A percentile compares a stretch with the other conserved stretches of the same genome.
These are phyloP conservation scores for Monilinia aucupariae DNA, from an alignment of 2,329 filamentous ascomycete species.

Conservation along the genomic window DNA sequence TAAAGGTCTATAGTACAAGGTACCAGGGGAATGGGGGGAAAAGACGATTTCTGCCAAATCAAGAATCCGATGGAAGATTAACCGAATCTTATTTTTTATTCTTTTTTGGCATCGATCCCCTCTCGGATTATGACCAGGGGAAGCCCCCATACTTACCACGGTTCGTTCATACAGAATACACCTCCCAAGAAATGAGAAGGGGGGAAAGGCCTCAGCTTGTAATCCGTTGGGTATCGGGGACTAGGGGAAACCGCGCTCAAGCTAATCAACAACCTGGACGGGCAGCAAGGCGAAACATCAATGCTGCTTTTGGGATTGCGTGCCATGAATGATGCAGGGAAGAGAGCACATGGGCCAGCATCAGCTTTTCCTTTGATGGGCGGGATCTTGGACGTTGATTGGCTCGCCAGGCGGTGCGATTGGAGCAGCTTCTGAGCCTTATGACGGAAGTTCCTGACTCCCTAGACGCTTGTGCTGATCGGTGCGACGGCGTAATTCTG, in stretches of 20 bases:
- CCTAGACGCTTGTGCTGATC: conserved; percentile 14
- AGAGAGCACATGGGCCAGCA: conserved; percentile 13
- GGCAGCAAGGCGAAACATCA: conserved; percentile 9
- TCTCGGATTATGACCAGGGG: neutral
- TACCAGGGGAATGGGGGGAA: neutral
- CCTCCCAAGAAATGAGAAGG: neutral
- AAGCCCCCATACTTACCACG: neutral
- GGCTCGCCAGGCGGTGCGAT: neutral
- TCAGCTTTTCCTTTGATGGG: conserved; percentile 9
- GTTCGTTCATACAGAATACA: too few species aligned
- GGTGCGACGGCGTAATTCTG: neutral
- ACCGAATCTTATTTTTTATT: neutral
- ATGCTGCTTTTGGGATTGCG: conserved; percentile 9
- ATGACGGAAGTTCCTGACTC: conserved; percentile 15
- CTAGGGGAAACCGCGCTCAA: neutral
- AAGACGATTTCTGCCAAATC: conserved; percentile 12
- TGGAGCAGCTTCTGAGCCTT: conserved; percentile 9
- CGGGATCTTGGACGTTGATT: neutral
- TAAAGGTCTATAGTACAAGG: neutral
- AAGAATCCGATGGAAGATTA: conserved; percentile 8
- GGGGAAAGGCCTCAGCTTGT: conserved; percentile 2
- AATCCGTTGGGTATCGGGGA: neutral
- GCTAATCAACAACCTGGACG: conserved; percentile 2
- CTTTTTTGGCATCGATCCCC: too few species aligned
- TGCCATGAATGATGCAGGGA: conserved; percentile 7